Evolutionary conservation across 2,329 filamentous ascomycete species (phyloP), one percentile per base, ranked within the genome.

Genomic region (Talaromyces rugulosus): DNA sequence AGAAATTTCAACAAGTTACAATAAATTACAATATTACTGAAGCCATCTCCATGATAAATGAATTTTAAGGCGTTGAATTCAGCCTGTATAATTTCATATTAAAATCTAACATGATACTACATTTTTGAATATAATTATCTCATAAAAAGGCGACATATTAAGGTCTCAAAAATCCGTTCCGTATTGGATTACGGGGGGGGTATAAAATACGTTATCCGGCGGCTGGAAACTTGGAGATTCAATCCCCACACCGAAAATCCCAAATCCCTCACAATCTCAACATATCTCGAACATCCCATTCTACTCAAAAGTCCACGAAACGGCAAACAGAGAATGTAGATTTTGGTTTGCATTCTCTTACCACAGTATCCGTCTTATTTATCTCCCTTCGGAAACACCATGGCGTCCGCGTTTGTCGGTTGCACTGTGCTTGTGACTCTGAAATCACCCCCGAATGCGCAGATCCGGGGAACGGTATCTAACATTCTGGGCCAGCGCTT

Each of bases 351-450:
- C 16, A 53, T 14, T 34, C 52, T 27, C 28, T 42, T 30, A 33
- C 31, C 18, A 30, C 23, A 40, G 51, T 64, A 55, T 18, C 30
- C 1, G 50, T 11, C 60, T 47, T 47, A 27, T 36, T 23, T 47
- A 56, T 50, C 40, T 59, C 58, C 23, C 23, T 44, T 55, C 59
- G 65, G 44, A 12, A 53, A 9, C 65, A 77, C 63, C 67, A 90
- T 90, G 87, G 86, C 88, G 56, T 81, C 82, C 63, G 82, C 87
- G 71, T 92, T 94, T 73, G 86, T 91, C 70, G 91, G 91, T 64
- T 84, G 91, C 74, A 87, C 88, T 63, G 91, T 95, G 77, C 79
- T 87, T 63, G 87, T 95, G 70, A 89, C 88, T 40, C 82, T 95
- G 66, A 85, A 83, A 69, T 81, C 86, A 62, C 88, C 89, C 58